Base-by-base conservation (phyloP, 306 rosid genomes). In the Quercus wislizeni region DNA sequence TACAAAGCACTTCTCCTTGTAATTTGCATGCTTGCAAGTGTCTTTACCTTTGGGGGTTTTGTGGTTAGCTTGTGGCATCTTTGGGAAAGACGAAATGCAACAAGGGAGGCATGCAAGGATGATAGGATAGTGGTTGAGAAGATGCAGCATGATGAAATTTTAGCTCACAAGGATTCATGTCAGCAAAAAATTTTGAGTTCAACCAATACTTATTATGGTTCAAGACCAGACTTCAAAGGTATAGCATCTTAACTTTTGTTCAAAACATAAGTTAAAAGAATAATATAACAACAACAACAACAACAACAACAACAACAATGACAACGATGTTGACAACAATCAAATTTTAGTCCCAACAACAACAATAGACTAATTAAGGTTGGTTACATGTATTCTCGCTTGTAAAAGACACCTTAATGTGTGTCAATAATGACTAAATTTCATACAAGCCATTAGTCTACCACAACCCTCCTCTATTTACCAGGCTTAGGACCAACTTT, bases 221-320 rank as follows among this genome's bases (percentile, higher is more conserved):
- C 81, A 31, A 86, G 97, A 82, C 99, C 99, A 20, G 86, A 94
- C 74, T 94, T 94, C 73, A 88, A 81, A 80, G 97, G 99, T 90
- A 87, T 77, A 74, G 28, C 25, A 38, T 38, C 55, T 10, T 4
- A 54, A 6, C 3, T 27, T 59, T 12, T 5, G 19, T 12, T 55
- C 14, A 52, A 52, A 59, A 68, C 25, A 69, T 73, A 35, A 18
- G 76, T 41, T 54, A 79, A 67, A 28, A 77, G 20, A 64, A 54
- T 33, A 73, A 17, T 6, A 12, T 7, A 38, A 38, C 10, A 38
- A 38, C 2, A 6, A 38, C 10, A 38, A 38, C 41, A 35, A 35
- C 41, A 35, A 35, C 9, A 35, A 35, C 41, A 35, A 35, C 2
- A 1, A 35, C 38, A 33, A 35, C 9, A 1, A 38, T 38, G 43